Conservation (phyloP, 352 stramenopile genomes). For the Thraustochytrium sp. region DNA sequence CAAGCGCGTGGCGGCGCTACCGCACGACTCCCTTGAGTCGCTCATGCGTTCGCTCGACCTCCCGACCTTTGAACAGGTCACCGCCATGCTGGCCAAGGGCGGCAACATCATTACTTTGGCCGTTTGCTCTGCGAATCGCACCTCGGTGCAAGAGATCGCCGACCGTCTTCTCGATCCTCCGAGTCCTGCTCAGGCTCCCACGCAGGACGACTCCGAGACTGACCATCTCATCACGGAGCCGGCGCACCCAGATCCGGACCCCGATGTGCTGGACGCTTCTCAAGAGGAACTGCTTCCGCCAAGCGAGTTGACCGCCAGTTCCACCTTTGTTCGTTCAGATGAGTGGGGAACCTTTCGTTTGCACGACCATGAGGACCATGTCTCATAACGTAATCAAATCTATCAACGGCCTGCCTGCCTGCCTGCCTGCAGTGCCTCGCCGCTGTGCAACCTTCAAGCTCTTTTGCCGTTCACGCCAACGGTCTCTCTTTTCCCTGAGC, state of each 20-base stretch:
- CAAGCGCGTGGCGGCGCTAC: background rate
- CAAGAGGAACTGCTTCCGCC: background rate
- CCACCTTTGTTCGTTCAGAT: conserved; percentile 1
- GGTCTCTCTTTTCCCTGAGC: too few relatives aligned
- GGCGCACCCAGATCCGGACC: background rate
- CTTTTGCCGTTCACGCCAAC: too few relatives aligned
- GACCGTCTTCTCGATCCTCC: background rate
- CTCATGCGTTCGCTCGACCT: background rate
- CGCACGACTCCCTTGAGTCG: background rate
- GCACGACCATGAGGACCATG: too few relatives aligned
- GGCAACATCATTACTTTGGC: conserved; percentile 5
- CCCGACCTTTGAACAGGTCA: conserved; percentile 14
- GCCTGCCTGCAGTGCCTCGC: too few relatives aligned
- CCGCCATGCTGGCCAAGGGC: conserved; percentile 9
- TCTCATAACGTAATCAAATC: too few relatives aligned
- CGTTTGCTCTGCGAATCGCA: background rate
- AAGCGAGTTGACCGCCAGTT: background rate
- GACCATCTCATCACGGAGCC: background rate
- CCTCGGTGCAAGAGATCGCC: background rate
- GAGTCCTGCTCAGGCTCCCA: background rate
- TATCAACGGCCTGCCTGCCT: too few relatives aligned
- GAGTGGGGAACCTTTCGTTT: background rate
- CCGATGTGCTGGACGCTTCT: background rate
- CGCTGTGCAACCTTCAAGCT: too few relatives aligned
- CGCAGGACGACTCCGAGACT: background rate